Base-by-base conservation (phyloP, 2,329 filamentous ascomycete genomes). In the Trichophyton rubrum region DNA sequence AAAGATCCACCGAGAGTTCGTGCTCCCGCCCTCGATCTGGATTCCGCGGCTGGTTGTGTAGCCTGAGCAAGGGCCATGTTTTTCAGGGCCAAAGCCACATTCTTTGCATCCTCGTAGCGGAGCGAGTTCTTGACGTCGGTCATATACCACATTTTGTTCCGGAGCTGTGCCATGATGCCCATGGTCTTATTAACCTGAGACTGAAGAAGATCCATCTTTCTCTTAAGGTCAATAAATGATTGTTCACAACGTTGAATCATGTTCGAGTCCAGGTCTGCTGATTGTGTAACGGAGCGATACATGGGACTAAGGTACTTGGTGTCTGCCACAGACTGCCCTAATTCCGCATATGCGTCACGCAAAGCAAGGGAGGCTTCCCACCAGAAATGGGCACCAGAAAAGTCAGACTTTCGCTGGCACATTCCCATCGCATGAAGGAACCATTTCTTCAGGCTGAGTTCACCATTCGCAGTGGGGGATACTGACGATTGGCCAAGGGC, bases 141-240 rank as follows among this genome's bases (percentile, higher is more conserved):
- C 62, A 93, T 88, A 71, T 95, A 99, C 93, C 93, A 99, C 89
- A 97, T 96, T 78, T 97, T 97, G 71, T 96, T 89, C 47, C 93
- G 84, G 43, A 96, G 79, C 22, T 87, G 85, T 61, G 85, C 83
- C 41, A 93, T 79, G 3, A 84, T 83, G 62, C 80, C 79, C 80
- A 89, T 87, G 82, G 90, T 88, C 3, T 83, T 80, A 45, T 90
- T 86, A 40, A 91, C 85, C 11, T 84, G 81, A 2, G 80, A 81
- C 67, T 92, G 89, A 56, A 90, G 85, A 2, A 87, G 83, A 67
- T 90, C 87, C 67, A 92, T 85, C 24, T 86, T 89, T 66, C 90
- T 88, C 68, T 90, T 90, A 20, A 95, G 79, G 83, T 87, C 90
- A 11, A 91, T 84, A 35, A 92, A 82, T 58, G 70, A 70, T n/a